Evolutionary conservation across 2,329 filamentous ascomycete species (phyloP), one percentile per base, ranked within the genome.

Genomic region (Exophiala dermatitidis): DNA sequence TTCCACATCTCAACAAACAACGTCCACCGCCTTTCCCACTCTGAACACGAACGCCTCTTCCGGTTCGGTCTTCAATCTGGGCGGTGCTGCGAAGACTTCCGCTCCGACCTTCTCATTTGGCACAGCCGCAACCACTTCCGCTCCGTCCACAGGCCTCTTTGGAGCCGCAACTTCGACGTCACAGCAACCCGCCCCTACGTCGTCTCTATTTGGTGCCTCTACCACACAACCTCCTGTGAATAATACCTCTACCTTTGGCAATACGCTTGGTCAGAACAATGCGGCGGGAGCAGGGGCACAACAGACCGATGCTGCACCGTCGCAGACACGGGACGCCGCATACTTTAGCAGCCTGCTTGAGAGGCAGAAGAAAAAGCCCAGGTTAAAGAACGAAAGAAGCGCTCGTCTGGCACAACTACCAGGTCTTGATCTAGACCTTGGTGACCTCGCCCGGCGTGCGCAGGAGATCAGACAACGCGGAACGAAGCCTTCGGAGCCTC

Each of bases 381-480:
- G 84, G 60, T 81, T 83, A 61, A 80, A 80, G 10, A 70, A 70
- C 3, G 53, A 60, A 8, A 49, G 50, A 19, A 68, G 66, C 45
- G 69, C 64, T 52, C 72, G 71, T 51, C 81, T 86, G 65, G 85
- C 86, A 61, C 88, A 96, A 56, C 78, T 98, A 43, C 91, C 93
- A 4, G 87, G 84, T 65, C 78, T 98, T 60, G 90, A 97, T 71
- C 80, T 98, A 50, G 91, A 93, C 26, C 78, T 98, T 32, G 88
- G 89, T 54, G 93, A 98, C 72, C 85, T 98, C 64, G 78, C 82
- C 54, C 76, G 82, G 60, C 82, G 78, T 77, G 93, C 77, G 73
- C 88, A 80, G 76, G 90, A 77, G 61, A 77, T 98, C 62, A 82
- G 94, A 28, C 83, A 85, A 40, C 80, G 85, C 26, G 77, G 76